Evolutionary conservation across 1,284 basidiomycete genomes (phyloP).

Genomic region (Inonotus hispidus): DNA sequence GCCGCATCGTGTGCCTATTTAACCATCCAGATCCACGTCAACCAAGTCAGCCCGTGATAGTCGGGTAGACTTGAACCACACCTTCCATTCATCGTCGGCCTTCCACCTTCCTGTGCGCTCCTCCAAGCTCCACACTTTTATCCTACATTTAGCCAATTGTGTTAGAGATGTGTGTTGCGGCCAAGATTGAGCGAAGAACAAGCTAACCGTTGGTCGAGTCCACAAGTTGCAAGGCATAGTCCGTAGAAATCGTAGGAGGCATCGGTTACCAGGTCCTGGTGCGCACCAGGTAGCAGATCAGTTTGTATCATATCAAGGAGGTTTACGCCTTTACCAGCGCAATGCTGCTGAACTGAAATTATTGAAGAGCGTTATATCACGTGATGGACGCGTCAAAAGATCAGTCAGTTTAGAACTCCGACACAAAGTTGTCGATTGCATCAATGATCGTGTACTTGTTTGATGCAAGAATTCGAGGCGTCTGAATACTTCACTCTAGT

Average conservation of each 20-base stretch:
- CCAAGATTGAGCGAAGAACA: neutral
- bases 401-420: too few species aligned
- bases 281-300: constrained; percentile 65
- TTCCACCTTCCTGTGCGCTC: constrained; percentile 67
- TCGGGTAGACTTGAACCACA: constrained; percentile 28
- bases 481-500: too few species aligned
- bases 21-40: too few species aligned
- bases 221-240: constrained; percentile 68
- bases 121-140: constrained; percentile 79
- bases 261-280: constrained; percentile 77
- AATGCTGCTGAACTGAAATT: too few species aligned
- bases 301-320: constrained; percentile 59
- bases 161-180: neutral
- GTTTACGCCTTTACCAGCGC: too few species aligned
- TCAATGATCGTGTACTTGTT: too few species aligned
- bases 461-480: too few species aligned
- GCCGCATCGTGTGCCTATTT: constrained; percentile 84
- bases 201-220: constrained; percentile 69
- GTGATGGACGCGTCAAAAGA: too few species aligned
- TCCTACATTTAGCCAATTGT: constrained; percentile 37
- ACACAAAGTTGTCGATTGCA: too few species aligned
- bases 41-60: constrained; percentile 10
- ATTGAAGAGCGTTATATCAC: too few species aligned
- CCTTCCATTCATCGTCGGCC: constrained; percentile 86
- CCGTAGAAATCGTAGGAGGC: constrained; percentile 89